Evolutionary conservation across 768 basidiomycete species (phyloP).

Genomic region (Hypholoma fasciculare): DNA sequence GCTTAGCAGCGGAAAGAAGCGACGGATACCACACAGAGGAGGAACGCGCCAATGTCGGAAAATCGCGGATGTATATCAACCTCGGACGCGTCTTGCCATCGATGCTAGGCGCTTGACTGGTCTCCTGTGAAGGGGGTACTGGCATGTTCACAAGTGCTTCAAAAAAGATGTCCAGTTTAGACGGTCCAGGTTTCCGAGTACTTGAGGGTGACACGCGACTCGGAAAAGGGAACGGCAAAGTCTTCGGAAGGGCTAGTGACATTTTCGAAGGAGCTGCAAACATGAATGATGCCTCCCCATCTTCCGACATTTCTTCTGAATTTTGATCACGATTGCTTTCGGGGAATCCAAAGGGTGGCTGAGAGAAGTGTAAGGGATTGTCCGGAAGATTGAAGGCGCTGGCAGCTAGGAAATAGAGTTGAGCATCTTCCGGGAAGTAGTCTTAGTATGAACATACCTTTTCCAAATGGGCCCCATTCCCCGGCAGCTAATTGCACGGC

Average conservation of each 20-base stretch:
- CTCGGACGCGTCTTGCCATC: slow-evolving; percentile 46
- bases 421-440: background rate
- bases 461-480: slow-evolving; percentile 84
- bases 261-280: slow-evolving; percentile 37
- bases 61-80: slow-evolving; percentile 84
- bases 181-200: slow-evolving; percentile 46
- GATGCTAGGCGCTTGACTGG: slow-evolving; percentile 2
- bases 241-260: slow-evolving; percentile 12
- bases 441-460: slow-evolving; percentile 45
- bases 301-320: slow-evolving; percentile 39
- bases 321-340: slow-evolving; percentile 12
- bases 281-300: slow-evolving; percentile 33
- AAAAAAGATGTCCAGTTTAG: slow-evolving; percentile 70
- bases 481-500: slow-evolving; percentile 83
- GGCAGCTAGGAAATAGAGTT: slow-evolving; percentile 49
- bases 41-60: slow-evolving; percentile 69
- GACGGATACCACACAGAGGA: slow-evolving; percentile 81
- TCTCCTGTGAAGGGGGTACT: slow-evolving; percentile 16
- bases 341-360: slow-evolving; percentile 24
- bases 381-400: slow-evolving; percentile 63
- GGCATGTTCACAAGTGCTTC: slow-evolving; percentile 73
- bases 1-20: slow-evolving; percentile 75
- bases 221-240: slow-evolving; percentile 29
- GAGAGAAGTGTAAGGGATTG: slow-evolving; percentile 75
- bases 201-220: slow-evolving; percentile 28